Evolutionary conservation across 148 eudicot genomes (phyloP), one percentile per base, ranked within the genome.

Genomic region (Amaranthus cruentus): DNA sequence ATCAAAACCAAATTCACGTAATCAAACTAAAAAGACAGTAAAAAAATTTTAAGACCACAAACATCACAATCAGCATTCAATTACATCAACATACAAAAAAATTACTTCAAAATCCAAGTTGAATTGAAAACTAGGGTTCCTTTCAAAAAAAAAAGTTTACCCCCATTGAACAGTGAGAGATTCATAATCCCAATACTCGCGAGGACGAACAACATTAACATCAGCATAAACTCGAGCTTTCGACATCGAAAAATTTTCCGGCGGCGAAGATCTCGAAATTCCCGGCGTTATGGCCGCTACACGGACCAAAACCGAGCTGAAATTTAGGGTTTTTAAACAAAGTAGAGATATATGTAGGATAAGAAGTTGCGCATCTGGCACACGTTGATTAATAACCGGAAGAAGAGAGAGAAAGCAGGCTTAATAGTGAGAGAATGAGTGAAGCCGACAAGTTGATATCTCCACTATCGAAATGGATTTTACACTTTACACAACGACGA

Each of bases 161-260:
- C 96, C 96, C 96, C 96, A 90, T 71, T 90, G 92, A 69, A 88
- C 92, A 52, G 85, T 68, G 49, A 88, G 90, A 65, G 88, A 84
- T 73, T 90, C 96, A 71, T 88, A 90, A 76, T 90, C 92, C 87
- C 92, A 88, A 62, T 90, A 90, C 69, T 90, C 95, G 55, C 81
- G 82, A 67, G 92, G 92, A 6, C 90, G 90, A 7, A 85, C 66
- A 48, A 91, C 93, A 64, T 91, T 91, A 53, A 88, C 86, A 66
- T 91, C 96, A 5, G 91, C n/a, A 72, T 91, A 91, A 58, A 89
- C 97, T 9, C 90, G 81, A 68, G 97, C 82, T 70, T 87, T 88
- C 72, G 97, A 88, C 97, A 91, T 91, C 60, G 55, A 3, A 47
- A 47, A 47, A 61, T n/a, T 18, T 13, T 72, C 66, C 70, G 78